A percentile compares a stretch with the other conserved stretches of the same genome.
Conservation (phyloP, 1,139 yeast species). For the Blastobotrys capitulatus region DNA sequence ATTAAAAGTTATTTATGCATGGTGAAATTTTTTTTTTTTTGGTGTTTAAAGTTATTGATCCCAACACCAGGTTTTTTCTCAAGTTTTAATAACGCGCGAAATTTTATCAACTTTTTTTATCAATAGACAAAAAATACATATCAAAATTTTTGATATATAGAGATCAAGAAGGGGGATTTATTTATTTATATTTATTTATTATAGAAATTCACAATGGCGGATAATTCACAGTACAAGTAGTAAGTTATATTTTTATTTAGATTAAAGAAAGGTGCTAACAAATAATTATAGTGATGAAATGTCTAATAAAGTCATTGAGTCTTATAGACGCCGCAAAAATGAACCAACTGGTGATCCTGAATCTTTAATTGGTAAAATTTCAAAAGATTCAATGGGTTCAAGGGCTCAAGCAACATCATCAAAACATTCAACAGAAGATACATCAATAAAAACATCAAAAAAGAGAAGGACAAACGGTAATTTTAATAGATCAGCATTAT, state of each 20-base stretch:
- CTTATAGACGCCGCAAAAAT: conserved; percentile 44
- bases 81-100: too few species aligned
- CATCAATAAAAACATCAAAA: conserved; percentile 15
- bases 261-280: background rate
- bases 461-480: conserved; percentile 11
- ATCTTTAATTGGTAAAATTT: conserved; percentile 62
- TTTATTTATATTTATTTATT: background rate
- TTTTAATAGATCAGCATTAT: conserved; percentile 17
- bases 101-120: too few species aligned
- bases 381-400: conserved; percentile 66
- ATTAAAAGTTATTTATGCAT: too few species aligned
- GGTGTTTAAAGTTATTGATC: too few species aligned
- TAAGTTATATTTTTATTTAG: conserved; percentile 11
- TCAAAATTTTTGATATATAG: too few species aligned
- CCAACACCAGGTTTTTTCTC: too few species aligned
- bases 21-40: too few species aligned
- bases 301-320: conserved; percentile 68
- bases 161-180: too few species aligned
- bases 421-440: conserved; percentile 17
- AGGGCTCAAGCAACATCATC: too few species aligned
- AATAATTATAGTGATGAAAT: conserved; percentile 31
- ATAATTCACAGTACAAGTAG: conserved; percentile 16
- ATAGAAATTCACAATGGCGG: conserved; percentile 4
- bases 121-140: too few species aligned
- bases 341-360: conserved; percentile 60